Conservation (phyloP, 2,329 filamentous ascomycete species). For the Dactylonectria estremocensis region DNA sequence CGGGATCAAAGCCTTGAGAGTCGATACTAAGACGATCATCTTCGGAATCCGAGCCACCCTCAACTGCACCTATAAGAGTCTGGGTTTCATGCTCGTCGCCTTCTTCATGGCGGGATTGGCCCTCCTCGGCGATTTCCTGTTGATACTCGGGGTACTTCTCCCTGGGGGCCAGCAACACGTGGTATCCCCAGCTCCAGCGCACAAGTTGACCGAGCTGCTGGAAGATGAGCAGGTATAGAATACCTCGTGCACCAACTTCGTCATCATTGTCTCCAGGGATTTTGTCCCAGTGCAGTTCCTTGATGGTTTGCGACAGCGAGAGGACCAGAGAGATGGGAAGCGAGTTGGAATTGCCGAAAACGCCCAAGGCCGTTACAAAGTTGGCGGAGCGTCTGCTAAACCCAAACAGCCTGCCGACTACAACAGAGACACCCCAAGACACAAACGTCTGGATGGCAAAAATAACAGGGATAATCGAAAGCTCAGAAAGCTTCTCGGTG, state of each 20-base stretch:
- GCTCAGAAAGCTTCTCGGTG: slow-evolving; percentile 88
- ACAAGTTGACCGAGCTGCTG: slow-evolving; percentile 97
- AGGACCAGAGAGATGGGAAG: slow-evolving; percentile 96
- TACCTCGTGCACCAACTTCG: slow-evolving; percentile 93
- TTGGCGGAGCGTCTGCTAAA: slow-evolving; percentile 91
- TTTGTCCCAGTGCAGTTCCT: slow-evolving; percentile 93
- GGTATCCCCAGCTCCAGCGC: slow-evolving; percentile 98
- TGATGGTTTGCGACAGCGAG: slow-evolving; percentile 91
- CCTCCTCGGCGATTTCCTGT: slow-evolving; percentile 67
- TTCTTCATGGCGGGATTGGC: slow-evolving; percentile 70
- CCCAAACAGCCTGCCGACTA: slow-evolving; percentile 81
- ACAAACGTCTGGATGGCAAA: slow-evolving; percentile 90
- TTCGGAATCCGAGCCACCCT: slow-evolving; percentile 55
- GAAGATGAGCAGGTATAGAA: slow-evolving; percentile 96
- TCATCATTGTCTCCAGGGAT: slow-evolving; percentile 95
- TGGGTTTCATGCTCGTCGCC: slow-evolving; percentile 60
- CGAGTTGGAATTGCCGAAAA: slow-evolving; percentile 99
- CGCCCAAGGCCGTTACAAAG: slow-evolving; percentile 96
- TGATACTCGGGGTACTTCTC: slow-evolving; percentile 79
- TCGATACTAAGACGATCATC: slow-evolving; percentile 56
- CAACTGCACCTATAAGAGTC: no score
- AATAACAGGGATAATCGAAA: slow-evolving; percentile 95
- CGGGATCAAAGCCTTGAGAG: slow-evolving; percentile 67
- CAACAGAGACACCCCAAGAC: slow-evolving; percentile 83
- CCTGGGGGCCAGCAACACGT: slow-evolving; percentile 91